Evolutionary conservation across 75 land plant genomes (phyloP).

Genomic region (Pseudotsuga menziesii): DNA sequence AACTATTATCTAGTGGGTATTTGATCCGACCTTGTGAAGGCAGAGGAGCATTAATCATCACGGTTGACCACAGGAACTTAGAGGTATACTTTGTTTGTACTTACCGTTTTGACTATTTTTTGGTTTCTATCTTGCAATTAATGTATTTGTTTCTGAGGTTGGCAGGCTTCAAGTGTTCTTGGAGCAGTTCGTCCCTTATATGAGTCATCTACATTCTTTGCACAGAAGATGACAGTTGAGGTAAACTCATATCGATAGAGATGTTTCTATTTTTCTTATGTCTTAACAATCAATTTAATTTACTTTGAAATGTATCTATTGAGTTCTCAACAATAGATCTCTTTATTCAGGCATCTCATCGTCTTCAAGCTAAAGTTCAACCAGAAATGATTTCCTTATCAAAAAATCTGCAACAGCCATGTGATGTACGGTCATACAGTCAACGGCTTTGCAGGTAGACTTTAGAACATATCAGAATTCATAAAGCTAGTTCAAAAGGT

Average conservation of each 20-base stretch:
- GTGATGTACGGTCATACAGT: slow-evolving; percentile 20
- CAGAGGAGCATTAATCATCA: slow-evolving; percentile 25
- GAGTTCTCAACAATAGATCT: slow-evolving; percentile 7
- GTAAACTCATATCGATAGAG: slow-evolving; percentile 1
- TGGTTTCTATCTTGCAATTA: not conserved
- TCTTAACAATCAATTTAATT: not conserved
- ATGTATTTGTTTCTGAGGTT: slow-evolving; percentile 9
- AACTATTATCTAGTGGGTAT: slow-evolving; percentile 35
- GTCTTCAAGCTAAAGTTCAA: slow-evolving; percentile 11
- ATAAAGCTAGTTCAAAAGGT: not conserved
- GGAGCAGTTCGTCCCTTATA: slow-evolving; percentile 39
- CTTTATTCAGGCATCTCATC: slow-evolving; percentile 25
- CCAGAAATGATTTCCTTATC: slow-evolving; percentile 11
- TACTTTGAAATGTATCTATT: not conserved
- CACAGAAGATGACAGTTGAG: slow-evolving; percentile 32
- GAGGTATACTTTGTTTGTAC: slow-evolving; percentile 20
- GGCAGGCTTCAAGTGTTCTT: slow-evolving; percentile 40
- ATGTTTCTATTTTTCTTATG: not conserved
- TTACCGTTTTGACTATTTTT: not conserved
- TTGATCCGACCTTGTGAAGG: slow-evolving; percentile 41
- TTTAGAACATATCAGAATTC: not conserved
- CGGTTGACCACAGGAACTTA: slow-evolving; percentile 37
- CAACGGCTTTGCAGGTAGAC: slow-evolving; percentile 32
- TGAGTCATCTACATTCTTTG: slow-evolving; percentile 36
- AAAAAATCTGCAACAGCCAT: slow-evolving; percentile 11